Percentiles rank a stretch among this genome's conserved stretches.
phyloP scores from a whole-genome alignment of 257 asterid species.

The Henckelia pumila region DNA sequence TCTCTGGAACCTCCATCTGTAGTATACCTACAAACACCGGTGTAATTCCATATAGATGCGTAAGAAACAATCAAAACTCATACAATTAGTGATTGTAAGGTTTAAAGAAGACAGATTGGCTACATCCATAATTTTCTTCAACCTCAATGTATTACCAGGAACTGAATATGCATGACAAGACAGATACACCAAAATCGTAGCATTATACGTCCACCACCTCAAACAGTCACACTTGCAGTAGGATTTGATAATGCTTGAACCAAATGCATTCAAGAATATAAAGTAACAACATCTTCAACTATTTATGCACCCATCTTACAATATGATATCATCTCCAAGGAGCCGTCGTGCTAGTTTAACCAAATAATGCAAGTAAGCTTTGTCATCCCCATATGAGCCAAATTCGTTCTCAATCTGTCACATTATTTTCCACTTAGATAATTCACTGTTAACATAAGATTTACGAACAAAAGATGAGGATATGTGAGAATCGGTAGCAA shows the following conservation, averaged over 20 bases:
- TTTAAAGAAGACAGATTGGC: slow-evolving; percentile 16
- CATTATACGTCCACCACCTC: slow-evolving; percentile 10
- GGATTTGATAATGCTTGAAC: slow-evolving; percentile 1
- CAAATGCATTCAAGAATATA: background rate
- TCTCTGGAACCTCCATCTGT: slow-evolving; percentile 92
- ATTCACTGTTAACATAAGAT: slow-evolving; percentile 13
- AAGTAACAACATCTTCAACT: slow-evolving; percentile 16
- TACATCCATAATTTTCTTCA: background rate
- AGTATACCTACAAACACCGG: slow-evolving; percentile 68
- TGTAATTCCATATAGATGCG: slow-evolving; percentile 17
- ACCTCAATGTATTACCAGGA: slow-evolving; percentile 11
- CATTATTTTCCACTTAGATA: slow-evolving; percentile 29
- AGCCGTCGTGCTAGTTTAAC: slow-evolving; percentile 69
- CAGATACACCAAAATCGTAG: background rate
- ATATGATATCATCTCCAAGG: slow-evolving; percentile 68
- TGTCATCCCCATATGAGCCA: slow-evolving; percentile 92
- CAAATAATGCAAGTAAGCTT: slow-evolving; percentile 81
- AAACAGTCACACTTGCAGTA: slow-evolving; percentile 11
- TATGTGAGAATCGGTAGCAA: slow-evolving; percentile 7
- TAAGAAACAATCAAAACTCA: background rate
- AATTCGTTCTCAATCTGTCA: slow-evolving; percentile 94
- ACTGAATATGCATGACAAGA: slow-evolving; percentile 6
- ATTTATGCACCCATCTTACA: slow-evolving; percentile 48
- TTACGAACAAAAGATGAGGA: slow-evolving; percentile 11
- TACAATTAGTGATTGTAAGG: slow-evolving; percentile 2